phyloP scores from a whole-genome alignment of 176 grass and related monocot genomes.

The Phyllostachys edulis region DNA sequence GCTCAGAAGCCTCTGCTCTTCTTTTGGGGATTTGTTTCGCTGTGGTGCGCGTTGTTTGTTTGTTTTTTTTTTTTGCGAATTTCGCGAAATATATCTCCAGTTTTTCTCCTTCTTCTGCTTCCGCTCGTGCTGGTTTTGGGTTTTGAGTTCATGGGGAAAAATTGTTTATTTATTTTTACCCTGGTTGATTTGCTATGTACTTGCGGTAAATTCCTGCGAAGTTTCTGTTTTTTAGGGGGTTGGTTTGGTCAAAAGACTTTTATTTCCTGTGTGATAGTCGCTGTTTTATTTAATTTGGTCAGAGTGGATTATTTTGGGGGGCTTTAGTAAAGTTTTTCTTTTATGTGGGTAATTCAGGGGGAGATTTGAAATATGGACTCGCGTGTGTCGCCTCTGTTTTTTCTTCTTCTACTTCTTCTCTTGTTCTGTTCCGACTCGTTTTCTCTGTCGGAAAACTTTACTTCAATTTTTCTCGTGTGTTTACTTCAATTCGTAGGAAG shows the following conservation, averaged over 20 bases:
- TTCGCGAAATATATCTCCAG: background rate
- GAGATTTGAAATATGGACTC: conserved; percentile 36
- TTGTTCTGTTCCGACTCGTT: conserved; percentile 4
- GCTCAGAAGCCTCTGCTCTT: background rate
- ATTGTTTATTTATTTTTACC: background rate
- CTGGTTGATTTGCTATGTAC: conserved; percentile 27
- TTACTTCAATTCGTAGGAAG: no score
- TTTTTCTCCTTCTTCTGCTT: background rate
- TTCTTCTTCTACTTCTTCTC: background rate
- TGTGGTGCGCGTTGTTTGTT: background rate
- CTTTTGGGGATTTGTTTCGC: conserved; percentile 37
- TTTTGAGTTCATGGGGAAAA: background rate
- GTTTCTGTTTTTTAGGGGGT: background rate
- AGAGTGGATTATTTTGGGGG: conserved; percentile 9
- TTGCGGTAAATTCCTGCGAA: background rate
- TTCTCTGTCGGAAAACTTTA: no score
- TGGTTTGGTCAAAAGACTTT: conserved; percentile 6
- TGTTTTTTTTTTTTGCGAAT: conserved; percentile 7
- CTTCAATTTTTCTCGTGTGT: no score
- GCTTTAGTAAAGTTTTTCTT: background rate
- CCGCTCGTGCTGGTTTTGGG: conserved; percentile 5
- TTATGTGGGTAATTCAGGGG: conserved; percentile 29
- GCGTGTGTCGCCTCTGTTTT: conserved; percentile 14
- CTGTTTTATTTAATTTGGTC: conserved; percentile 24
- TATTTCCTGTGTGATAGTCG: background rate